Conservation (phyloP, 345 rosid species). For the Salix caprea region DNA sequence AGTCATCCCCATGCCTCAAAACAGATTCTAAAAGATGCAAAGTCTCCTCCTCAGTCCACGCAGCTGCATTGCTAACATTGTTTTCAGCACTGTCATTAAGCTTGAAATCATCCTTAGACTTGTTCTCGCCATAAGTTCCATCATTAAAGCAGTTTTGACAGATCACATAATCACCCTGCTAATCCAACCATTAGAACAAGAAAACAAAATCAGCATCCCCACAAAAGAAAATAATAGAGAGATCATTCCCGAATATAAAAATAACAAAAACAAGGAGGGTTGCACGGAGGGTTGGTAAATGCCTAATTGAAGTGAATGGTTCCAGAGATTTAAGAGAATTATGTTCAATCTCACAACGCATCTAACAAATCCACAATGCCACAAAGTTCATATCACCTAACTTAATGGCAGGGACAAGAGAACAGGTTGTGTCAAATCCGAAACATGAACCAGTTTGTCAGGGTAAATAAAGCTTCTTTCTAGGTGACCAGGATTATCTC, state of each 20-base stretch:
- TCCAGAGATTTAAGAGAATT: background rate
- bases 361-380: background rate
- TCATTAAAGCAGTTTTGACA: conserved; percentile 63
- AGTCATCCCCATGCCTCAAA: conserved; percentile 72
- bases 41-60: conserved; percentile 86
- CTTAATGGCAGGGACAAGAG: background rate
- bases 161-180: conserved; percentile 43
- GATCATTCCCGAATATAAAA: background rate
- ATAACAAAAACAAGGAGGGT: background rate
- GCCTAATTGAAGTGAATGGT: background rate
- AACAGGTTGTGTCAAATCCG: background rate
- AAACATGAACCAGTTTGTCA: background rate
- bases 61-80: conserved; percentile 28
- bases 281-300: background rate
- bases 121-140: conserved; percentile 59
- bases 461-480: background rate
- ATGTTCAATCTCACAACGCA: background rate
- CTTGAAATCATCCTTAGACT: conserved; percentile 52
- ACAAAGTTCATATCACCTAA: background rate
- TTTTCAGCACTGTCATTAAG: conserved; percentile 28
- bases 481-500: no score
- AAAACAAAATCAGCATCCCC: background rate
- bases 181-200: conserved; percentile 6
- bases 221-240: background rate
- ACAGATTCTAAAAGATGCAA: conserved; percentile 76